A percentile compares a stretch with the other conserved stretches of the same genome.
Evolutionary conservation across 139 green algal species (phyloP).

Genomic region (Yamagishiella unicocca): DNA sequence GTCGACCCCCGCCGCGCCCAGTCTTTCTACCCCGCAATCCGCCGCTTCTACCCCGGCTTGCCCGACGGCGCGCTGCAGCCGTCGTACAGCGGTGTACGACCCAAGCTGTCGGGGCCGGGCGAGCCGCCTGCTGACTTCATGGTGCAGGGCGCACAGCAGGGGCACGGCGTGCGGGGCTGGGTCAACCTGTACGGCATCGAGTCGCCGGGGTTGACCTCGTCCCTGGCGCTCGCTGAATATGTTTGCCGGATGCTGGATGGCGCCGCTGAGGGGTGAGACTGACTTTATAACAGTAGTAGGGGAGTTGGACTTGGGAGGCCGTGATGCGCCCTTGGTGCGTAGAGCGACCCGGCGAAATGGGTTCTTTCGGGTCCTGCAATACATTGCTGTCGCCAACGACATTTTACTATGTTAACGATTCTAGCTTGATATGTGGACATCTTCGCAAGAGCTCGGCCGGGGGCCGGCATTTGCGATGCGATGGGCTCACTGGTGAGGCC

Average conservation of each 20-base stretch:
- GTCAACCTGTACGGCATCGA: conserved; percentile 91
- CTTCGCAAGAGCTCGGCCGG: no score
- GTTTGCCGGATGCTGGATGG: conserved; percentile 63
- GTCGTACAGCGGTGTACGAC: conserved; percentile 72
- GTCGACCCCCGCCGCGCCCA: conserved; percentile 66
- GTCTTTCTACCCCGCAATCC: conserved; percentile 80
- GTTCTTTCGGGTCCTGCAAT: no score
- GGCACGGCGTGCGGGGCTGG: conserved; percentile 64
- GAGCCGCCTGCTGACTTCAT: conserved; percentile 6
- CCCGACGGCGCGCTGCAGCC: conserved; percentile 74
- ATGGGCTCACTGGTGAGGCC: no score
- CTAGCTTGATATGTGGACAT: no score
- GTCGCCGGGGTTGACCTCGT: conserved; percentile 87
- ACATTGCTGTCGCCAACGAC: no score
- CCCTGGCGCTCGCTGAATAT: conserved; percentile 75
- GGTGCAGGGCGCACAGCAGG: conserved; percentile 2
- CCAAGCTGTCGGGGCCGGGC: conserved; percentile 3
- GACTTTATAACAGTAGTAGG: no score
- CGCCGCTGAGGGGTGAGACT: conserved; percentile 22
- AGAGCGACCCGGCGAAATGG: no score
- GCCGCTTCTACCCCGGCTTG: conserved; percentile 83
- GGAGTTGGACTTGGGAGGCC: no score
- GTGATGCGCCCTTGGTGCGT: no score
- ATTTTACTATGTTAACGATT: no score
- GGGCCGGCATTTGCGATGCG: no score